Base-by-base conservation (phyloP, 2,329 filamentous ascomycete species). In the Ambrosiella cleistominuta region DNA sequence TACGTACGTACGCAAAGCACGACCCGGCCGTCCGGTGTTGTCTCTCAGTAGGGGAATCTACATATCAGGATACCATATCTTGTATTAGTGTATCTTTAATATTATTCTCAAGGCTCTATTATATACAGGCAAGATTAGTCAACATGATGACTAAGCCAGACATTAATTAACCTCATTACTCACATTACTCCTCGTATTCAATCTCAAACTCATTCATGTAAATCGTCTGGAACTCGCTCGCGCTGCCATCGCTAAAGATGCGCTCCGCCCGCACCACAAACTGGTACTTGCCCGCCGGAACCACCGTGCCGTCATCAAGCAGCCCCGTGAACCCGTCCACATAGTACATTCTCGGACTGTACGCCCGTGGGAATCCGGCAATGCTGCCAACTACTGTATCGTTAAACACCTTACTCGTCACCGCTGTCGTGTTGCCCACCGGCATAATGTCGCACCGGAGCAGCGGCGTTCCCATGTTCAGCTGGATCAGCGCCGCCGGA, bases 391-490 rank as follows among this genome's bases (percentile, higher is more conserved):
- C 36, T 1, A 27, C n/a, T 35, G 50, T 57, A 12, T 57, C 56
- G n/a, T 37, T 37, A 15, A 57, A 57, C 5, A 57, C 56, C 37
- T 57, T 45, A 7, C 15, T 39, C 7, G 15, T 57, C 1, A 45
- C 40, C 45, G 51, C 1, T n/a, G 50, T 57, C 27, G 45, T 57
- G 9, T 37, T 7, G 7, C n/a, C 40, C 6, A 38, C 15, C 3
- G 56, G 15, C 27, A 57, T 42, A 15, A 57, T 57, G 37, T 57
- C 45, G 19, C 56, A 57, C 13, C 56, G 45, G 8, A 57, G 15
- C 7, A 57, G 45, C 8, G 35, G 45, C 12, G 56, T 57, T 3
- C 56, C 56, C 13, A 52, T 36, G 45, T 57, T 42, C 11, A 57
- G 45, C 36, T 57, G 56, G 9, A 57, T 57, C 7, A 57, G 36